These are phyloP conservation scores for Globisporangium polare DNA, from an alignment of 352 stramenopile species.

Conservation along the genomic window DNA sequence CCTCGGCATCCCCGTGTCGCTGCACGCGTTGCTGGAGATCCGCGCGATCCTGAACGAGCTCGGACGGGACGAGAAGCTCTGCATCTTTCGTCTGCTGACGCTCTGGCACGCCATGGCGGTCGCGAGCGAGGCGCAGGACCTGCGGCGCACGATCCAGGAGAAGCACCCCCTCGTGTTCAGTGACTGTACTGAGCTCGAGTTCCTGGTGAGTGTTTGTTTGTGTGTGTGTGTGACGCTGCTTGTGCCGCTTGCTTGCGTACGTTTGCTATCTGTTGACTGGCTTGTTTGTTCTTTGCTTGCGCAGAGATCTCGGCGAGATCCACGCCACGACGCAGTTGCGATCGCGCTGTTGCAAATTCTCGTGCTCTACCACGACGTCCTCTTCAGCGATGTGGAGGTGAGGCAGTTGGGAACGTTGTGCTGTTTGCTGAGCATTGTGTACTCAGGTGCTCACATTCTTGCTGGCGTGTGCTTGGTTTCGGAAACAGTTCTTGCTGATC, in stretches of 20 bases:
- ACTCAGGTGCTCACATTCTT: neutral
- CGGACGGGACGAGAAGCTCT: slow-evolving; percentile 43
- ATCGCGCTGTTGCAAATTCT: slow-evolving; percentile 53
- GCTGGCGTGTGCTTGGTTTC: neutral
- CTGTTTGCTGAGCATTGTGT: neutral
- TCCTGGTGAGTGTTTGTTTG: slow-evolving; percentile 32
- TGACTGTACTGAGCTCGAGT: slow-evolving; percentile 55
- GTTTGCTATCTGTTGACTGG: neutral
- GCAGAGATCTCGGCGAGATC: slow-evolving; percentile 37
- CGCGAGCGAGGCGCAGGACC: slow-evolving; percentile 26
- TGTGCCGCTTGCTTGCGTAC: neutral
- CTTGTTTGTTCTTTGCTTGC: slow-evolving; percentile 3
- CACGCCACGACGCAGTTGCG: slow-evolving; percentile 36
- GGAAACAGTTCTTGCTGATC: slow-evolving; percentile 38
- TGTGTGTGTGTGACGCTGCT: neutral
- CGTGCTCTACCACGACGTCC: slow-evolving; percentile 57
- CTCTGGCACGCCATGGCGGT: slow-evolving; percentile 52
- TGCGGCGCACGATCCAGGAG: slow-evolving; percentile 45
- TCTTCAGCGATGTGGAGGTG: slow-evolving; percentile 74
- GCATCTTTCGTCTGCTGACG: slow-evolving; percentile 46
- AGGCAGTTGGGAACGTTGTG: neutral
- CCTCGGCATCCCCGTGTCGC: slow-evolving; percentile 32
- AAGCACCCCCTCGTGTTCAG: slow-evolving; percentile 56
- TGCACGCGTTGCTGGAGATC: slow-evolving; percentile 43
- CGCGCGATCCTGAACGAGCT: slow-evolving; percentile 40